Base-by-base conservation (phyloP, 768 basidiomycete genomes). In the Suillus alpinus region DNA sequence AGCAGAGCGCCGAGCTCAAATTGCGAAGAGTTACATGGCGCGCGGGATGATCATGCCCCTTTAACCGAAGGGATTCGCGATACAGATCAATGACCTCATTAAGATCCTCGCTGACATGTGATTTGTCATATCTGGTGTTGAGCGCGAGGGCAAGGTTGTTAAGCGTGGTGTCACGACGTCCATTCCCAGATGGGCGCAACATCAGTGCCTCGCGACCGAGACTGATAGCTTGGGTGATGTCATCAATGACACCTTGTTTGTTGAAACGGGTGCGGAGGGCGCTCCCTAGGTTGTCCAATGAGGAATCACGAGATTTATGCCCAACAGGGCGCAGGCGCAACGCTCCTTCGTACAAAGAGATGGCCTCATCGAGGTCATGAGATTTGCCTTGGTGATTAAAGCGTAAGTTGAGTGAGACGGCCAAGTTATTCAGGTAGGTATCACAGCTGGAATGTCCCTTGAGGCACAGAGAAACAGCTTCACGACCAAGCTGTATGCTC, bases 241-340 rank as follows among this genome's bases (percentile, higher is more conserved):
- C 68, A 34, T 56, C 49, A 29, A 57, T 29, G 39, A 66, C 44
- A 10, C 65, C 62, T 6, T 32, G n/a, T 6, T 53, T n/a, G 0
- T 31, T n/a, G 51, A 64, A 65, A 20, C 70, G 73, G 37, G 58
- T 39, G 16, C n/a, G 50, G 49, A 69, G 67, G 37, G 67, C 61
- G 23, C 18, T 14, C 7, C 59, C 62, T 47, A 65, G 63, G 43
- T 62, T 67, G 10, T 62, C 61, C 3, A 73, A 60, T 36, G 67
- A 56, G 8, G 1, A 14, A n/a, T 10, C 9, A 14, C 43, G 43
- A 44, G 1, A 20, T 41, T 41, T 3, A 5, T 47, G 43, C 9
- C 26, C 23, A 20, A 32, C 14, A 18, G 57, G 56, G 23, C 37
- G 56, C 6, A 57, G 5, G 1, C 6, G 43, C 43, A 58, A 12